Evolutionary conservation across 352 stramenopile species (phyloP), one percentile per base, ranked within the genome.

Genomic region (Elongisporangium undulatum): DNA sequence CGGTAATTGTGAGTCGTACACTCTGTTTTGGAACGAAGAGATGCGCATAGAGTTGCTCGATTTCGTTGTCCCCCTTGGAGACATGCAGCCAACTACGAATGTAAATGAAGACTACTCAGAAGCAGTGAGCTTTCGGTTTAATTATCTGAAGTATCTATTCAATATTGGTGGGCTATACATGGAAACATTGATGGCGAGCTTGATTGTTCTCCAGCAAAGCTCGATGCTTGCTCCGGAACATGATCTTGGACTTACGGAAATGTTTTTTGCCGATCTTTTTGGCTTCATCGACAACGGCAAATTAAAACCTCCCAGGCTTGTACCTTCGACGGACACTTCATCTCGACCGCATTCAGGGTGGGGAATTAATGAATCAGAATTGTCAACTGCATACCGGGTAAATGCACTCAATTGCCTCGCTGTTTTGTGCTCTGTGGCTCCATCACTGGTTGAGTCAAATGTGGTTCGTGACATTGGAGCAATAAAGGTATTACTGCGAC

Each of bases 191-290:
- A 84, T 92, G 56, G 74, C 64, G 34, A 89, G 80, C 56, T 69
- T 95, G 22, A 74, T 85, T 7, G 66, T 89, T 20, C 71, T 93
- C 50, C 71, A 88, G 51, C 74, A 88, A 59, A 88, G 68, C 38
- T 51, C 74, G 19, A 67, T 83, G 4, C 68, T 71, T 16, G 55
- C 61, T 10, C 62, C 66, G 16, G 58, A 82, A 7, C 61, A 72
- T 3, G 67, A 89, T 23, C 59, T 95, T 20, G 84, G 82, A 5
- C 67, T 95, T 4, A 77, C 77, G 0, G 68, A 82, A 12, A 64
- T 24, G n/a, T 95, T 95, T 49, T 93, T 93, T 58, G 64, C 61
- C 6, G 77, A 93, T 20, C 52, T 91, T 12, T 90, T 93, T 20
- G 62, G 61, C n/a, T 95, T 94, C 61, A 86, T 95, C 51, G 80